Evolutionary conservation across 2,329 filamentous ascomycete genomes (phyloP).

Genomic region (Fusarium liriodendri): DNA sequence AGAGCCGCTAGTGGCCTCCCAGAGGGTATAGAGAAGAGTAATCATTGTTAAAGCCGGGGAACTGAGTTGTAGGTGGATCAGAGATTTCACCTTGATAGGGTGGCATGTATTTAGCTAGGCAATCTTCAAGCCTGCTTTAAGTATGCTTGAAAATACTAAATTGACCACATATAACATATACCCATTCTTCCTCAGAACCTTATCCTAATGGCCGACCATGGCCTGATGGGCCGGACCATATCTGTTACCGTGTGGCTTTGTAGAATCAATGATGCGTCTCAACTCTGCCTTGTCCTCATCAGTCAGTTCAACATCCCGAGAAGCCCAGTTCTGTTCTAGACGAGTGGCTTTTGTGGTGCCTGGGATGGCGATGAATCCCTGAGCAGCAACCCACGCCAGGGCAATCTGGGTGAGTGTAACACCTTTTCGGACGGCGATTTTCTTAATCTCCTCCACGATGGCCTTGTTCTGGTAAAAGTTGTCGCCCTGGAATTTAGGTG

Average conservation of each 20-base stretch:
- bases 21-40: not conserved
- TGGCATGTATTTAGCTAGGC: not conserved
- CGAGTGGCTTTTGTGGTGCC: conserved; percentile 56
- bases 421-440: conserved; percentile 44
- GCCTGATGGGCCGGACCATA: conserved; percentile 4
- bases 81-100: not conserved
- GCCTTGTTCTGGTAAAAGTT: conserved; percentile 57
- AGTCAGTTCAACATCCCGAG: conserved; percentile 49
- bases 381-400: conserved; percentile 54
- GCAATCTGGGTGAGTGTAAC: conserved; percentile 51
- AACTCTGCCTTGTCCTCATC: conserved; percentile 54
- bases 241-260: conserved; percentile 13
- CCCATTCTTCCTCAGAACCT: not conserved
- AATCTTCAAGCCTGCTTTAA: not conserved
- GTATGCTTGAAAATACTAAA: not conserved
- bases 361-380: conserved; percentile 58
- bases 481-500: conserved; percentile 54
- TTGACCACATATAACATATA: not conserved
- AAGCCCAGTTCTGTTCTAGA: conserved; percentile 54
- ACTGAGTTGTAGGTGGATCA: not conserved
- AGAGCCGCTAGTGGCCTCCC: not conserved
- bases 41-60: not conserved
- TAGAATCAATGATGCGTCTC: conserved; percentile 50
- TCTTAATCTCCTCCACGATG: conserved; percentile 56
- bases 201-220: conserved; percentile 13